Percentiles rank a stretch among this genome's conserved stretches.
Evolutionary conservation across 2,329 filamentous ascomycete genomes (phyloP).

Genomic region (Cladosporium sp.): DNA sequence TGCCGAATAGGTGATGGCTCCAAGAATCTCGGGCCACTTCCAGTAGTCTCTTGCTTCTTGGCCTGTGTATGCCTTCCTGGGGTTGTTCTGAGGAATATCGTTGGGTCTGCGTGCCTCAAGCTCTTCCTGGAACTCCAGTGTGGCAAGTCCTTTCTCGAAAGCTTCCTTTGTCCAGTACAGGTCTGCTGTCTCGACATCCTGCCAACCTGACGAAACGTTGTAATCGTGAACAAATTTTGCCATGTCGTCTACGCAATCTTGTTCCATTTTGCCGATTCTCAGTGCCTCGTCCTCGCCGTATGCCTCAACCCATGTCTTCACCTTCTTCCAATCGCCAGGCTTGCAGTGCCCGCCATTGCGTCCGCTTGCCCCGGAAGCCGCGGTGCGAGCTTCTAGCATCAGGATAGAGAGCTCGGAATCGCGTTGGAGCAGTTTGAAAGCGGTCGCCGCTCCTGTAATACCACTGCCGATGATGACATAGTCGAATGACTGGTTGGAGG

Average conservation of each 20-base stretch:
- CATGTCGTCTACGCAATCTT: constrained; percentile 52
- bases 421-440: constrained; percentile 22
- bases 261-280: constrained; percentile 43
- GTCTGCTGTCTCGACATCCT: constrained; percentile 57
- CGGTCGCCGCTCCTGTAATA: constrained; percentile 23
- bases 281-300: constrained; percentile 53
- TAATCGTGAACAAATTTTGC: constrained; percentile 55
- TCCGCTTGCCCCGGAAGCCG: constrained; percentile 23
- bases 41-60: constrained; percentile 11
- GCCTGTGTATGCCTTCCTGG: neutral
- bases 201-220: constrained; percentile 52
- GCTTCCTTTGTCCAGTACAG: constrained; percentile 55
- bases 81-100: constrained; percentile 37
- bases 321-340: constrained; percentile 49
- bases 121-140: neutral
- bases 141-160: constrained; percentile 33
- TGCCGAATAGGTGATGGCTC: constrained; percentile 50
- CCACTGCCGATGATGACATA: constrained; percentile 31
- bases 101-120: constrained; percentile 5
- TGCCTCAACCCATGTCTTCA: constrained; percentile 47
- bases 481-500: constrained; percentile 31
- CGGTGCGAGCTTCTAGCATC: constrained; percentile 24
- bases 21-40: constrained; percentile 31
- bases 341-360: constrained; percentile 25
- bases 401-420: constrained; percentile 17